A percentile compares a stretch with the other conserved stretches of the same genome.
Evolutionary conservation across 2,329 filamentous ascomycete genomes (phyloP).

Genomic region (Claviceps sp.): DNA sequence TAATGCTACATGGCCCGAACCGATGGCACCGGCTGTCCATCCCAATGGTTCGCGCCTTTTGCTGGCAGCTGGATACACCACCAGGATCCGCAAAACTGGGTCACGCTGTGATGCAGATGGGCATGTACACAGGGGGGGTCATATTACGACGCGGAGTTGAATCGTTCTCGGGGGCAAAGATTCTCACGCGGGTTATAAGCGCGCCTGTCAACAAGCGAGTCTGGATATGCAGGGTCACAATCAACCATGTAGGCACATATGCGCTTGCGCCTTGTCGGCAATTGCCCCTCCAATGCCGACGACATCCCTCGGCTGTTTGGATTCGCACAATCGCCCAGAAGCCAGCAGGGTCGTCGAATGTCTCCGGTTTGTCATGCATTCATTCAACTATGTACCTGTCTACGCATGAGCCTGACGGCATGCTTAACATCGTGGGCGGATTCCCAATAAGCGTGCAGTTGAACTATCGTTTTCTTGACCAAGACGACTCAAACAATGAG

Average conservation of each 20-base stretch:
- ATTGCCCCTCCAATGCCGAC: conserved; percentile 2
- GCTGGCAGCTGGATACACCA: neutral
- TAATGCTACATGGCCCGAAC: neutral
- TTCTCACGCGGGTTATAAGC: neutral
- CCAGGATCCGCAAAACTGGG: conserved; percentile 3
- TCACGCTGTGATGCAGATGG: neutral
- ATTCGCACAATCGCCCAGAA: neutral
- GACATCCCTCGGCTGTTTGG: neutral
- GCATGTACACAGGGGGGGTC: conserved; percentile 1
- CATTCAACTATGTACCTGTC: neutral
- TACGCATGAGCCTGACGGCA: neutral
- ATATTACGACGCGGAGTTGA: conserved; percentile 5
- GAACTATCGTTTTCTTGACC: neutral
- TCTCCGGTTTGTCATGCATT: neutral
- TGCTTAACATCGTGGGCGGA: neutral
- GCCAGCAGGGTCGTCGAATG: neutral
- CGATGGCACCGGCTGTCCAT: neutral
- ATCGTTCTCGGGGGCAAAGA: neutral
- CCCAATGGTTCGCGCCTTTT: conserved; percentile 4
- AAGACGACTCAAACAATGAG: too few species aligned
- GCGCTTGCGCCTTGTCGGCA: conserved; percentile 1
- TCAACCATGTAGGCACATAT: neutral
- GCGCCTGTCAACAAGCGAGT: neutral
- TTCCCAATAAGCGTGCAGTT: neutral
- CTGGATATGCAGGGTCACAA: neutral